Percentiles rank a stretch among this genome's conserved stretches.
These are phyloP conservation scores for Yamadazyma kitorensis DNA, from an alignment of 805 yeast genomes.

Conservation along the genomic window DNA sequence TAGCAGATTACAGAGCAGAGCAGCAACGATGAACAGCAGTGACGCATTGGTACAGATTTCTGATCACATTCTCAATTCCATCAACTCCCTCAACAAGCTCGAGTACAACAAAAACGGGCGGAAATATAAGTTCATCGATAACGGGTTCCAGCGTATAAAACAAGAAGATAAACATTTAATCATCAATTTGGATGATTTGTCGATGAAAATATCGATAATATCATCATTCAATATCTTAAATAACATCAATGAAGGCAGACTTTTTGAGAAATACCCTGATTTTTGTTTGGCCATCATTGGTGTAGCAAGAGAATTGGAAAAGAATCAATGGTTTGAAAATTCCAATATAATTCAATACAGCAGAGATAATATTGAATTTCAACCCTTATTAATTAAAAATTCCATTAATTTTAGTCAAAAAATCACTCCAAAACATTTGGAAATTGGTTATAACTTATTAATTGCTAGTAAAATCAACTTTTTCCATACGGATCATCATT, in stretches of 20 bases:
- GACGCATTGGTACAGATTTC: constrained; percentile 37
- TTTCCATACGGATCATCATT: constrained; percentile 55
- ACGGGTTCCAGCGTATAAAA: constrained; percentile 46
- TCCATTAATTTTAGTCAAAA: constrained; percentile 32
- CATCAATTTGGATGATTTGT: constrained; percentile 28
- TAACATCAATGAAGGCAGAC: constrained; percentile 32
- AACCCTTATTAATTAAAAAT: constrained; percentile 22
- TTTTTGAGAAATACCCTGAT: constrained; percentile 34
- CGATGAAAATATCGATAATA: constrained; percentile 32
- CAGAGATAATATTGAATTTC: constrained; percentile 29
- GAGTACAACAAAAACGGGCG: constrained; percentile 45
- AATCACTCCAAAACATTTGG: constrained; percentile 34
- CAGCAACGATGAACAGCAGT: constrained; percentile 7
- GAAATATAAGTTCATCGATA: constrained; percentile 47
- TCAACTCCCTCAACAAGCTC: constrained; percentile 30
- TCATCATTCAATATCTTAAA: constrained; percentile 45
- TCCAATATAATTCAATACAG: constrained; percentile 37
- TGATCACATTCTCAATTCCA: constrained; percentile 33
- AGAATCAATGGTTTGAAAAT: constrained; percentile 47
- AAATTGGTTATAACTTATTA: constrained; percentile 41
- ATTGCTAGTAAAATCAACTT: constrained; percentile 49
- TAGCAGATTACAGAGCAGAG: no score
- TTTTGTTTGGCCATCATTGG: constrained; percentile 49
- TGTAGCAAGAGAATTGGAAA: constrained; percentile 48
- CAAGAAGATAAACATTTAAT: constrained; percentile 50